These are phyloP conservation scores for Colletotrichum trifolii DNA, from an alignment of 2,329 filamentous ascomycete genomes.

Conservation along the genomic window DNA sequence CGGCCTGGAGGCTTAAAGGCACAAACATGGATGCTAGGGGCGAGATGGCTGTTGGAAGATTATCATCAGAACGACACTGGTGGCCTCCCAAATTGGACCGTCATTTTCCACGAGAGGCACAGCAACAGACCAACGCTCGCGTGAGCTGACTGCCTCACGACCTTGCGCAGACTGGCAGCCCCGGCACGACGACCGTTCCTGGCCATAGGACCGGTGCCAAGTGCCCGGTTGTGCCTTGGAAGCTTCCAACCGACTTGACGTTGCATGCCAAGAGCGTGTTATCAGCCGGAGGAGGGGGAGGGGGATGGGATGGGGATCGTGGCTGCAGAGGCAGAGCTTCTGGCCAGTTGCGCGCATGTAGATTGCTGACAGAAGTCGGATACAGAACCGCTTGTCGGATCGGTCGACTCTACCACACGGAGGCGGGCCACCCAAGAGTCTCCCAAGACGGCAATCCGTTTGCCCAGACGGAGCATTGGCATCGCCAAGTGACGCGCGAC, in stretches of 20 bases:
- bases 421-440: conserved; percentile 11
- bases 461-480: conserved; percentile 31
- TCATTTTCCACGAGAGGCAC: too few relatives aligned
- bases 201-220: conserved; percentile 22
- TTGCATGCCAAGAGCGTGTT: conserved; percentile 22
- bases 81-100: too few relatives aligned
- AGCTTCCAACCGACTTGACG: not conserved
- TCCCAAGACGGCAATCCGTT: conserved; percentile 32
- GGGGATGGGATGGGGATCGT: not conserved
- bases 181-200: conserved; percentile 8
- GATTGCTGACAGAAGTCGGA: too few relatives aligned
- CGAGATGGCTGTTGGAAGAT: too few relatives aligned
- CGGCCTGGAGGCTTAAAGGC: not conserved
- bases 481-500: conserved; percentile 26
- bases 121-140: not conserved
- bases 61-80: too few relatives aligned
- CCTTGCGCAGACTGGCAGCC: not conserved
- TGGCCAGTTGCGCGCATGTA: too few relatives aligned
- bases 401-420: too few relatives aligned
- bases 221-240: not conserved
- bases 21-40: too few relatives aligned
- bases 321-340: too few relatives aligned
- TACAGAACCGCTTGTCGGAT: too few relatives aligned
- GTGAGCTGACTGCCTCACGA: not conserved
- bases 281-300: not conserved